Conservation (phyloP, 208 protist species). For the Leishmania lainsoni region DNA sequence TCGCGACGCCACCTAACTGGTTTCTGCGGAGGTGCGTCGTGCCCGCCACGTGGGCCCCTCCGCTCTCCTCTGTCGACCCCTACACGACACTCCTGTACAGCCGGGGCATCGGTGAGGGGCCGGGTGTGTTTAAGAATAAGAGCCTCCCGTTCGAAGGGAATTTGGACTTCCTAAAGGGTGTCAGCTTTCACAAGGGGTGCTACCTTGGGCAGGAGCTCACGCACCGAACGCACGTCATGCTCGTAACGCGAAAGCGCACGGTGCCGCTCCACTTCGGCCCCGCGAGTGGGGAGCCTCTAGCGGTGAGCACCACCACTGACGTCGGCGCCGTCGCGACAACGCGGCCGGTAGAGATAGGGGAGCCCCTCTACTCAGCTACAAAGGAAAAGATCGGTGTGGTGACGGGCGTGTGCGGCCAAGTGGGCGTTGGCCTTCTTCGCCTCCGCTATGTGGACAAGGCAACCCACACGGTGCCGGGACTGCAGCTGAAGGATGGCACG, state of each 20-base stretch:
- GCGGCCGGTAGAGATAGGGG: constrained; percentile 30
- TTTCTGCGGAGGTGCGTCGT: constrained; percentile 24
- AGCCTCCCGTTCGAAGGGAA: constrained; percentile 93
- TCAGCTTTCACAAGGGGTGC: constrained; percentile 96
- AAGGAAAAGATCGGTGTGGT: constrained; percentile 74
- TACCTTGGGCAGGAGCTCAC: constrained; percentile 97
- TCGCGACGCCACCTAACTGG: constrained; percentile 2
- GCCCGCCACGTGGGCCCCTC: constrained; percentile 16
- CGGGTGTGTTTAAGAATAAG: constrained; percentile 69
- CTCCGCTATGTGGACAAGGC: constrained; percentile 70
- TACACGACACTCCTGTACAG: constrained; percentile 62
- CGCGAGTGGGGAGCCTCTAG: background rate
- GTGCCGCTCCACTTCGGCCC: constrained; percentile 69
- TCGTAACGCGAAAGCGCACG: constrained; percentile 93
- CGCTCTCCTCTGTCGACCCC: constrained; percentile 6
- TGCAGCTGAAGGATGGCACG: constrained; percentile 46
- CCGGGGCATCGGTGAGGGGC: constrained; percentile 87
- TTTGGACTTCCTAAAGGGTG: constrained; percentile 87
- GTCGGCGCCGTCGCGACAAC: background rate
- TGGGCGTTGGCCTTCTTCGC: constrained; percentile 70
- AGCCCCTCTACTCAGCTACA: constrained; percentile 39
- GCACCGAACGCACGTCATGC: constrained; percentile 93
- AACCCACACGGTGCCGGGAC: constrained; percentile 43
- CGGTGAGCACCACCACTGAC: background rate
- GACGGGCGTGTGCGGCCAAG: constrained; percentile 40